Conservation (phyloP, 2,329 filamentous ascomycete species). For the Colletotrichum sp. region DNA sequence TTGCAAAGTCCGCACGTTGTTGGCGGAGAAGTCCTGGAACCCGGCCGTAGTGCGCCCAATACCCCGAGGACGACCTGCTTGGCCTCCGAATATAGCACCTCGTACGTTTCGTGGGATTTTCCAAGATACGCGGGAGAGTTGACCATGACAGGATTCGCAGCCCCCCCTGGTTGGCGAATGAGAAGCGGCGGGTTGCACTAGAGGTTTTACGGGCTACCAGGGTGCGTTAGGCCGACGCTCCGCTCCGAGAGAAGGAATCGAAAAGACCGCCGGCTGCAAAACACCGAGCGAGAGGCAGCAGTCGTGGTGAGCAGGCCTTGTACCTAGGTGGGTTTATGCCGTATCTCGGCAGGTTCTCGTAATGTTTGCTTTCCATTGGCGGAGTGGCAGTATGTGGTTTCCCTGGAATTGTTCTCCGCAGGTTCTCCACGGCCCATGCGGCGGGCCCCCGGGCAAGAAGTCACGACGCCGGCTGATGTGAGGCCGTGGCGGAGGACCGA, state of each 20-base stretch:
- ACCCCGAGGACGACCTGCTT: not conserved
- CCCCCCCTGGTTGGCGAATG: not conserved
- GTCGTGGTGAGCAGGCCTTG: not conserved
- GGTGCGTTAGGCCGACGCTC: not conserved
- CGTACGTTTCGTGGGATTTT: not conserved
- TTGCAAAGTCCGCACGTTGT: not conserved
- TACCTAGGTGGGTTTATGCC: not conserved
- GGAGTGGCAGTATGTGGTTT: not conserved
- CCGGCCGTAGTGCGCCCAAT: not conserved
- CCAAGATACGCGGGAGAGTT: not conserved
- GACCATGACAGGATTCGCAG: not conserved
- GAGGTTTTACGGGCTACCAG: not conserved
- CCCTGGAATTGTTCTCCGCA: not conserved
- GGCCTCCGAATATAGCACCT: not conserved
- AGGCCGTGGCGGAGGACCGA: not conserved
- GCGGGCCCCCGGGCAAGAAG: not conserved
- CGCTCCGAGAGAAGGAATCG: not conserved
- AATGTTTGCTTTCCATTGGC: not conserved
- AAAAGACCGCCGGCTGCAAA: not conserved
- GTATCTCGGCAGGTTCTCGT: not conserved
- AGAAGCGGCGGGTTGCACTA: not conserved
- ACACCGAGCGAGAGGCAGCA: not conserved
- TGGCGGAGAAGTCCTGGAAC: not conserved
- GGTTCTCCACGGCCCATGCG: not conserved
- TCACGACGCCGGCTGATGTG: not conserved